Conservation (phyloP, 495 filamentous ascomycete genomes). For the Evansstolkia leycettana region DNA sequence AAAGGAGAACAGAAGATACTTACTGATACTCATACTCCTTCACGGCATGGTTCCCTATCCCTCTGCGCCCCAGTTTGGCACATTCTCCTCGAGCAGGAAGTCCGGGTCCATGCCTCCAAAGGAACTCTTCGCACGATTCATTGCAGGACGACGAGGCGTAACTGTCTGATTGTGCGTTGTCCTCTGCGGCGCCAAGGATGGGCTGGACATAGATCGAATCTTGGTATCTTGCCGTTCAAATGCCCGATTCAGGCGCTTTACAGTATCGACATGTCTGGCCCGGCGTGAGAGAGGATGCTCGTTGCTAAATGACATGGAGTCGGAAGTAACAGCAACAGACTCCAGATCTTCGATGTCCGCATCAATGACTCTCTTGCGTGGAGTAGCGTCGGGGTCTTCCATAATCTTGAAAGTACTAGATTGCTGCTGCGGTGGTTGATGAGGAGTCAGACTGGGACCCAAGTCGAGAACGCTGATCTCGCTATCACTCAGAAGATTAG, state of each 20-base stretch:
- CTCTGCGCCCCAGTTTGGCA: not conserved
- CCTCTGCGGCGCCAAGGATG: not conserved
- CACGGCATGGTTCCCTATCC: not conserved
- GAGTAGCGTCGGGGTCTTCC: not conserved
- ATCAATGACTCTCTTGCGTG: not conserved
- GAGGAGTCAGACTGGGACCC: slow-evolving; percentile 8
- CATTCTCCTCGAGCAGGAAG: not conserved
- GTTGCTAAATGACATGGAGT: slow-evolving; percentile 2
- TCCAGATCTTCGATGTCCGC: slow-evolving; percentile 4
- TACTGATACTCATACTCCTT: no score
- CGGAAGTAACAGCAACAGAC: slow-evolving; percentile 5
- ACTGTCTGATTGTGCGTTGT: no score
- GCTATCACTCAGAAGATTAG: slow-evolving; percentile 10
- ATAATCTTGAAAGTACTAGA: not conserved
- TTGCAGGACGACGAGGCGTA: not conserved
- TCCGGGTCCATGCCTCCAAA: slow-evolving; percentile 2
- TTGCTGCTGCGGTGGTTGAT: not conserved
- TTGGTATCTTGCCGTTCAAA: not conserved
- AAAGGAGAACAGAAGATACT: no score
- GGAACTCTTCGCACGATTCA: not conserved
- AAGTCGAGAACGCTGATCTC: slow-evolving; percentile 21
- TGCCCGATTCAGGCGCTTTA: not conserved
- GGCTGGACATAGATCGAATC: not conserved
- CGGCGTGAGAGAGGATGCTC: not conserved
- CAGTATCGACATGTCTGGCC: not conserved